Conservation (phyloP, 768 basidiomycete species). For the Leccinum imitatum region DNA sequence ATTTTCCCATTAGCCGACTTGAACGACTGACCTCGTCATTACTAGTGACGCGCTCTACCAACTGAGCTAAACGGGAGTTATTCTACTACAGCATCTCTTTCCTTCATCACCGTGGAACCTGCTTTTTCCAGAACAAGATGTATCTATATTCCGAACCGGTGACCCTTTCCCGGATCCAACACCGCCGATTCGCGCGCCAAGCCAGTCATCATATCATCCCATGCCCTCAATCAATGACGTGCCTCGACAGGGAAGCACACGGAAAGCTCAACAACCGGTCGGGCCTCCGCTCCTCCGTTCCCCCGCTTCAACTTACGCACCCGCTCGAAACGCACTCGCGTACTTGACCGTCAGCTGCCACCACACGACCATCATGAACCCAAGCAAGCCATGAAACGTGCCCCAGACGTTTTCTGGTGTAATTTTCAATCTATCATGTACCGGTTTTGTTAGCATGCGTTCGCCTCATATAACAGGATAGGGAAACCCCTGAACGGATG, state of each 20-base stretch:
- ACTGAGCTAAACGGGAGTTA: constrained; percentile 39
- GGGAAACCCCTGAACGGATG: background rate
- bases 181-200: background rate
- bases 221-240: background rate
- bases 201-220: background rate
- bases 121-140: background rate
- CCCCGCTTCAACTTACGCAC: background rate
- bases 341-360: constrained; percentile 75
- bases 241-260: background rate
- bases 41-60: constrained; percentile 70
- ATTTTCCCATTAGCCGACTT: constrained; percentile 52
- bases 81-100: background rate
- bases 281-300: background rate
- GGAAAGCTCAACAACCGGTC: background rate
- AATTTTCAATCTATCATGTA: constrained; percentile 35
- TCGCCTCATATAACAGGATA: background rate
- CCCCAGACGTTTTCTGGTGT: constrained; percentile 80
- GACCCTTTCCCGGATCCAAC: background rate
- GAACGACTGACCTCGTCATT: constrained; percentile 72
- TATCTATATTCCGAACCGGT: background rate
- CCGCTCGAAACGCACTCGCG: constrained; percentile 39
- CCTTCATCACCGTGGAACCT: background rate
- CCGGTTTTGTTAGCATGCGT: background rate
- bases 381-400: constrained; percentile 65
- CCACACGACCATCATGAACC: constrained; percentile 73